Conservation (phyloP, 2,329 filamentous ascomycete species). For the Pseudogymnoascus sp. region DNA sequence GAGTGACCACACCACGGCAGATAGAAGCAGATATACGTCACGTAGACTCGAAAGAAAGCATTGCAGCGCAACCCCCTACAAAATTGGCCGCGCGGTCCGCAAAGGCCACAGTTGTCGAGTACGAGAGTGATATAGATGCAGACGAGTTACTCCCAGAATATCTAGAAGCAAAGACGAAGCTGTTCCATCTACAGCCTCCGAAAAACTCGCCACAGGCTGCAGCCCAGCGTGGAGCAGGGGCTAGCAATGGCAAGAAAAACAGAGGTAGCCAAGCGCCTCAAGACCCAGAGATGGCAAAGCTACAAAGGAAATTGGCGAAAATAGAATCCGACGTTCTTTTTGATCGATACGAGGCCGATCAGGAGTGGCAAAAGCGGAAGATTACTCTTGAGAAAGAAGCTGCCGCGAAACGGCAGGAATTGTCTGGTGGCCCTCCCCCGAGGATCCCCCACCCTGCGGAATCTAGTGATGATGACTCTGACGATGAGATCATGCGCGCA, state of each 20-base stretch:
- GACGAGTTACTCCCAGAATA: slow-evolving; percentile 71
- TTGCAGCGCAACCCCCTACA: slow-evolving; percentile 9
- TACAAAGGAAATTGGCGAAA: slow-evolving; percentile 66
- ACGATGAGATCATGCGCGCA: slow-evolving; percentile 45
- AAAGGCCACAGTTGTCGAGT: slow-evolving; percentile 35
- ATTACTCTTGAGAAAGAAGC: slow-evolving; percentile 57
- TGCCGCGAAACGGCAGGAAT: slow-evolving; percentile 40
- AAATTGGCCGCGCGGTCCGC: not conserved
- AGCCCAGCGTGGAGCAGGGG: slow-evolving; percentile 13
- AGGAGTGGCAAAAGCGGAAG: slow-evolving; percentile 55
- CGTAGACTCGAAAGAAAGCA: slow-evolving; percentile 11
- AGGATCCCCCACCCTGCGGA: slow-evolving; percentile 10
- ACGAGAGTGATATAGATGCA: slow-evolving; percentile 65
- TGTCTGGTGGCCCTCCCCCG: slow-evolving; percentile 22
- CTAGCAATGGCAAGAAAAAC: slow-evolving; percentile 10
- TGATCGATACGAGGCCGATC: slow-evolving; percentile 58
- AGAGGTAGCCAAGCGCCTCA: slow-evolving; percentile 17
- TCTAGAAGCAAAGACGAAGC: slow-evolving; percentile 62
- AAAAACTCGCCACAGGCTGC: slow-evolving; percentile 33
- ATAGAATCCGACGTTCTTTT: slow-evolving; percentile 76
- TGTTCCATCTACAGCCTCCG: slow-evolving; percentile 55
- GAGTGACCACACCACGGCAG: slow-evolving; percentile 25
- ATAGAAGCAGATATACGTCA: slow-evolving; percentile 26
- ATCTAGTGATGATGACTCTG: slow-evolving; percentile 31
- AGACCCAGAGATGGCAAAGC: slow-evolving; percentile 46